A percentile compares a stretch with the other conserved stretches of the same genome.
phyloP scores from a whole-genome alignment of 495 filamentous ascomycete genomes.

The Xylaria curta region DNA sequence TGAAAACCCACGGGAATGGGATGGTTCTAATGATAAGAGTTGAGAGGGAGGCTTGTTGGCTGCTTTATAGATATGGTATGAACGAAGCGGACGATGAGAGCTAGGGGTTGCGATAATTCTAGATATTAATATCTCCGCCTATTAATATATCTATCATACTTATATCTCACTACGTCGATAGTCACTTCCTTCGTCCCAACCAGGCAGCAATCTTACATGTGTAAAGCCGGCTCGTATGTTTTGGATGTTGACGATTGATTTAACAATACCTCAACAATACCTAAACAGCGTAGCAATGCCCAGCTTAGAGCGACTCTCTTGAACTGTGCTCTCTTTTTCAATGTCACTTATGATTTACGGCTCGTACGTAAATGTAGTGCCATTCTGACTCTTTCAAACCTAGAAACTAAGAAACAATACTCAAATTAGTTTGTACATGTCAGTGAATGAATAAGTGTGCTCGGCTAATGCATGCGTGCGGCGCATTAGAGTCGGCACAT shows the following conservation, averaged over 20 bases:
- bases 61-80: not conserved
- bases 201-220: not conserved
- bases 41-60: not conserved
- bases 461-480: not conserved
- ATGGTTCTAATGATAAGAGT: not conserved
- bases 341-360: not conserved
- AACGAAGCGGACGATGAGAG: not conserved
- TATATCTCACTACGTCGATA: not conserved
- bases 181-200: not conserved
- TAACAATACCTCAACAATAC: not conserved
- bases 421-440: not conserved
- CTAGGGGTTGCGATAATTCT: not conserved
- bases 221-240: not conserved
- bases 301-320: not conserved
- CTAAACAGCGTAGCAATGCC: not conserved
- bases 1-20: not conserved
- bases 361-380: not conserved
- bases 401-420: not conserved
- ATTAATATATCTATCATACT: too few species aligned
- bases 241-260: not conserved
- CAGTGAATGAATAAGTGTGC: not conserved
- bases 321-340: not conserved
- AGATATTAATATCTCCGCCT: not conserved
- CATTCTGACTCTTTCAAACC: not conserved
- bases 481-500: not conserved